Percentiles rank a stretch among this genome's conserved stretches.
Evolutionary conservation across 495 filamentous ascomycete genomes (phyloP).

Genomic region (Daldinia childiae): DNA sequence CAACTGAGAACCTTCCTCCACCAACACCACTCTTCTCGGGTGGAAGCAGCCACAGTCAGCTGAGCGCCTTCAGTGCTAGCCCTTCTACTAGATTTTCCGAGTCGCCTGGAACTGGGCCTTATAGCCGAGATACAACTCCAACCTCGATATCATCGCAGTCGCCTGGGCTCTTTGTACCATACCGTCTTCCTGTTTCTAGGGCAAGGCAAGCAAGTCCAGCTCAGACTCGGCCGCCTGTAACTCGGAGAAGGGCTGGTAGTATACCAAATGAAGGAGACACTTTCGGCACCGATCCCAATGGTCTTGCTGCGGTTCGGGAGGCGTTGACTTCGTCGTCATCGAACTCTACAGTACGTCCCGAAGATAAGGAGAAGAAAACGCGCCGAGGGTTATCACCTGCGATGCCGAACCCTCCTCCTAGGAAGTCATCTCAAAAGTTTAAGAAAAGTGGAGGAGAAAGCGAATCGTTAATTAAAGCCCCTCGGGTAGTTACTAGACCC

Average conservation of each 20-base stretch:
- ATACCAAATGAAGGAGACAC: slow-evolving; percentile 60
- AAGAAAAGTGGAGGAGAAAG: slow-evolving; percentile 51
- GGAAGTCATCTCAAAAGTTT: slow-evolving; percentile 70
- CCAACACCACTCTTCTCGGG: slow-evolving; percentile 70
- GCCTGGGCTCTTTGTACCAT: slow-evolving; percentile 72
- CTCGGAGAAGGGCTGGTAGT: slow-evolving; percentile 65
- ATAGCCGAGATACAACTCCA: slow-evolving; percentile 90
- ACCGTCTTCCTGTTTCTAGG: slow-evolving; percentile 66
- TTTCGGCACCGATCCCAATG: slow-evolving; percentile 61
- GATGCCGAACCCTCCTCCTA: slow-evolving; percentile 68
- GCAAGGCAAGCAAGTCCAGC: slow-evolving; percentile 71
- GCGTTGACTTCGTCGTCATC: slow-evolving; percentile 69
- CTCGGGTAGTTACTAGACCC: slow-evolving; percentile 45
- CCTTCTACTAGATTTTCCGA: slow-evolving; percentile 95
- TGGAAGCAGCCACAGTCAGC: slow-evolving; percentile 57
- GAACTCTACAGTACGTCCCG: slow-evolving; percentile 64
- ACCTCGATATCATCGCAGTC: slow-evolving; percentile 98
- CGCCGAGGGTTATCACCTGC: slow-evolving; percentile 58
- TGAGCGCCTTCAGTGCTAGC: slow-evolving; percentile 73
- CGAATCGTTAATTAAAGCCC: slow-evolving; percentile 44
- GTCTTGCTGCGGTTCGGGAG: slow-evolving; percentile 71
- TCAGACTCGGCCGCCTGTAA: slow-evolving; percentile 74
- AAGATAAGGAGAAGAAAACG: slow-evolving; percentile 56
- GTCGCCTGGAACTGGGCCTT: slow-evolving; percentile 81
- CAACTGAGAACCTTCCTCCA: slow-evolving; percentile 70